Conservation (phyloP, 805 yeast genomes). For the Wickerhamomyces xylosicus region DNA sequence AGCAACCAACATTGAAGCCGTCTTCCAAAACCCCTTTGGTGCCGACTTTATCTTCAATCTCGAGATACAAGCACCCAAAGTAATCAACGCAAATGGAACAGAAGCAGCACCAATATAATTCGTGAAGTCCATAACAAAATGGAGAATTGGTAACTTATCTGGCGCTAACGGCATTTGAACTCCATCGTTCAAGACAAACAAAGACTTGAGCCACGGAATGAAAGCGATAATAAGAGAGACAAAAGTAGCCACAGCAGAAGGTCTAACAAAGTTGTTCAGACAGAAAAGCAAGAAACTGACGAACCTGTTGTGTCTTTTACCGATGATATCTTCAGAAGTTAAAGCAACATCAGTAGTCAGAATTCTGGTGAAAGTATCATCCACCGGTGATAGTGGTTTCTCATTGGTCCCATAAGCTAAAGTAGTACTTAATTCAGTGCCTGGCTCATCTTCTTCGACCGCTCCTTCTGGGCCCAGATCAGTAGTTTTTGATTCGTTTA, state of each 20-base stretch:
- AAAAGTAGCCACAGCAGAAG: constrained; percentile 45
- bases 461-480: too few relatives aligned
- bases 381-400: too few relatives aligned
- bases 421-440: too few relatives aligned
- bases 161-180: constrained; percentile 65
- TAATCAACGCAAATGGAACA: constrained; percentile 75
- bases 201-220: constrained; percentile 79
- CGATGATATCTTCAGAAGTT: background rate
- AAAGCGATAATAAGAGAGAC: constrained; percentile 56
- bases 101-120: constrained; percentile 76
- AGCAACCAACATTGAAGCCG: constrained; percentile 45
- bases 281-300: background rate
- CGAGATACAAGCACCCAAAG: constrained; percentile 84
- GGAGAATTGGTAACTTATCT: constrained; percentile 72
- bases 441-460: too few relatives aligned
- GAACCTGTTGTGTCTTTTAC: background rate
- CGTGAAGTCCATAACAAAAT: constrained; percentile 75
- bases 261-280: background rate
- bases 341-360: background rate
- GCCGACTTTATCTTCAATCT: constrained; percentile 49
- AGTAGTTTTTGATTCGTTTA: too few relatives aligned
- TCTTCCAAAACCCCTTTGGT: constrained; percentile 64
- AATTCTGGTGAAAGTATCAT: background rate
- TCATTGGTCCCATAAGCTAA: too few relatives aligned
- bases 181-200: constrained; percentile 40